phyloP scores from a whole-genome alignment of 208 protist species.

The Trichomonas tenax region DNA sequence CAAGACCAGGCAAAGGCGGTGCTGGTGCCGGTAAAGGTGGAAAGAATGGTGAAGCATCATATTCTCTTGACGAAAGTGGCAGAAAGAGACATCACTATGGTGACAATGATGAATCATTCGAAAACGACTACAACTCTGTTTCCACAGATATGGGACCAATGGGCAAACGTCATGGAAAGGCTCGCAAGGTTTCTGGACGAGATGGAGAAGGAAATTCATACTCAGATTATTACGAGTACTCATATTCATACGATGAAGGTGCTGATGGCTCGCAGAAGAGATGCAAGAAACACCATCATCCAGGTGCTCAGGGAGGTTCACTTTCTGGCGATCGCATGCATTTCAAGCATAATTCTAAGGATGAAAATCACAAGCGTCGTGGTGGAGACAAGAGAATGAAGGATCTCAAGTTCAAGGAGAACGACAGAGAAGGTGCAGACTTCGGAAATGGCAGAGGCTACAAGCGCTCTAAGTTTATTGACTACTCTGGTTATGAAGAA shows the following conservation, averaged over 20 bases:
- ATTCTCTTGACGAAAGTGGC: neutral
- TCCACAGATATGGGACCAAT: neutral
- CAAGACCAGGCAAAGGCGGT: neutral
- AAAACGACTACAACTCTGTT: neutral
- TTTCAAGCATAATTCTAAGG: neutral
- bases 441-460: neutral
- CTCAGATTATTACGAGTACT: neutral
- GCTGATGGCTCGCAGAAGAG: neutral
- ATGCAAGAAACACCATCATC: neutral
- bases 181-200: neutral
- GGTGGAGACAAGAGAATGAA: neutral
- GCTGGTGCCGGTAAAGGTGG: no score
- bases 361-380: neutral
- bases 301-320: neutral
- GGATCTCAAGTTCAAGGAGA: neutral
- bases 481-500: neutral
- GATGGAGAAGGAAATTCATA: neutral
- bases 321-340: neutral
- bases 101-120: neutral
- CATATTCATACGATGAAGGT: neutral
- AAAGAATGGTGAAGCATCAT: neutral
- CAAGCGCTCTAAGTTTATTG: neutral
- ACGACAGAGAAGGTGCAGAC: neutral
- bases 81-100: neutral
- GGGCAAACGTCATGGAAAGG: neutral